Base-by-base conservation (phyloP, 768 basidiomycete genomes). In the Boletus sp. region DNA sequence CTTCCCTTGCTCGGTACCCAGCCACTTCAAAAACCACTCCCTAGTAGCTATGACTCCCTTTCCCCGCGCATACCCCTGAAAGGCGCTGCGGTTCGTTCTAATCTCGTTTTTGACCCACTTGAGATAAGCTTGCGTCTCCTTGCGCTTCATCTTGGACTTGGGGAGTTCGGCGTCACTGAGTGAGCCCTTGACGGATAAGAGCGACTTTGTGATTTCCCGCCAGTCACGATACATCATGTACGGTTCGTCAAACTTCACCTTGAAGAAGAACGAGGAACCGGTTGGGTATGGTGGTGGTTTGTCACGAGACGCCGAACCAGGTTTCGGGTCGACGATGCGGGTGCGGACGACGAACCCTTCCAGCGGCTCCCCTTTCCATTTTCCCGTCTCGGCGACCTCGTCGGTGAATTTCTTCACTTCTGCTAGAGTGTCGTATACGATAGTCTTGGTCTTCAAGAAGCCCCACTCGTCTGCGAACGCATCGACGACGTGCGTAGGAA, bases 201-300 rank as follows among this genome's bases (percentile, higher is more conserved):
- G 75, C 11, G 69, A 71, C 68, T 91, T 90, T 7, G 97, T 98
- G 49, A 95, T 79, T 72, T 98, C 96, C 51, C 96, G 81, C 93
- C 94, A 98, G 67, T 95, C 91, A 51, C 97, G 87, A 73, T 97
- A 98, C 85, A 96, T 95, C 81, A 98, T 85, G 69, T 99, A 99
- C 3, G 96, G 96, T 66, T 98, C 93, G 70, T 98, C 94, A 70
- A 98, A 98, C 69, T 99, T 99, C 75, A 98, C 80, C 68, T 99
- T 99, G 85, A 97, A 98, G 80, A 99, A 98, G 78, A 98, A 96
- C 0, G 92, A 87, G 2, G 88, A 83, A 30, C 88, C 91, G 1
- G 85, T 71, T 0, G 77, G 69, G 65, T 98, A 97, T 1, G 93
- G 94, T 1, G 82, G 79, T 21, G 68, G 62, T 51, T 56, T 64